Evolutionary conservation across 108 stramenopile genomes (phyloP).

Genomic region (Skeletonema grethae): DNA sequence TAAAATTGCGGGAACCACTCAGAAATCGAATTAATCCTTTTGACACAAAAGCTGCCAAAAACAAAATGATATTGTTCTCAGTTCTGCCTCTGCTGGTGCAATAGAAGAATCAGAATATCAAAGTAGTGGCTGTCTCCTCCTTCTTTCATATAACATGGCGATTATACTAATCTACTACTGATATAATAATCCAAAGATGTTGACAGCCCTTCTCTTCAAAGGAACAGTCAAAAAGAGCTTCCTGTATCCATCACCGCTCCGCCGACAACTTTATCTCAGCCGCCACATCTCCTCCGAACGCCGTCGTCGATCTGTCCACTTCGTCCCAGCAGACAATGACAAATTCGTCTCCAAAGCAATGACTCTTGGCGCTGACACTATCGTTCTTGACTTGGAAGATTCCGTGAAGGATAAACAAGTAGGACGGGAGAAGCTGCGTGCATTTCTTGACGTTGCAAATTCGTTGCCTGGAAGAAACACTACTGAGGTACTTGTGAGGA

Average conservation of each 20-base stretch:
- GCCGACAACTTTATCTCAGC: neutral
- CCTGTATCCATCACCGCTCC: no score
- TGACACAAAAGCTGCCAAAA: no score
- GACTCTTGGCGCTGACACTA: slow-evolving; percentile 38
- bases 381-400: slow-evolving; percentile 46
- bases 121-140: no score
- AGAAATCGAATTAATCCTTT: no score
- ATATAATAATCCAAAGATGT: neutral
- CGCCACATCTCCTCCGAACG: neutral
- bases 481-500: slow-evolving; percentile 39
- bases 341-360: slow-evolving; percentile 39
- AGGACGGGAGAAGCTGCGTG: slow-evolving; percentile 23
- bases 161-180: no score
- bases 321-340: slow-evolving; percentile 44
- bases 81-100: no score
- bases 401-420: slow-evolving; percentile 38
- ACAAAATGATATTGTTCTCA: no score
- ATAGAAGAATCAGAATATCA: no score
- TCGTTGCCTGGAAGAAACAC: neutral
- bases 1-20: no score
- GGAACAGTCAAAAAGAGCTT: no score
- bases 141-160: no score
- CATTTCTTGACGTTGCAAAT: slow-evolving; percentile 12
- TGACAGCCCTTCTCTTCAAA: neutral
- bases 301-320: slow-evolving; percentile 49